Evolutionary conservation across 2,329 filamentous ascomycete genomes (phyloP).

Genomic region (Chaetomiaceae sp.): DNA sequence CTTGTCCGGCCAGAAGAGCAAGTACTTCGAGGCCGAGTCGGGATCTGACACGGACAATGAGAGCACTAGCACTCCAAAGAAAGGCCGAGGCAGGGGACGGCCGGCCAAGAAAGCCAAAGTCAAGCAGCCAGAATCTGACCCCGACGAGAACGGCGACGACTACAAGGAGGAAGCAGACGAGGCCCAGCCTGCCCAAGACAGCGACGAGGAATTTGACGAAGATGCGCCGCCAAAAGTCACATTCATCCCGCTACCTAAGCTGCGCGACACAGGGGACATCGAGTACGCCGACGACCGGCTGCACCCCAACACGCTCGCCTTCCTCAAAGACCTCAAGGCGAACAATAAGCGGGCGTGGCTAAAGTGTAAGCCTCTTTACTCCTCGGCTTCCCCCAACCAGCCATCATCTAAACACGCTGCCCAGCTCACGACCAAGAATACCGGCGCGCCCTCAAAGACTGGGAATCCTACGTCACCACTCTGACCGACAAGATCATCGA

Average conservation of each 20-base stretch:
- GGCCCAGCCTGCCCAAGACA: conserved; percentile 17
- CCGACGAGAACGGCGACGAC: conserved; percentile 12
- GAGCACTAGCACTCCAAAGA: background rate
- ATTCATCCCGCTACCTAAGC: conserved; percentile 39
- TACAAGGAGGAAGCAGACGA: conserved; percentile 22
- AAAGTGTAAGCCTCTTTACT: conserved; percentile 41
- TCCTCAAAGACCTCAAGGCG: conserved; percentile 54
- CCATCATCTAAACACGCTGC: background rate
- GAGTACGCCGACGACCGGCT: conserved; percentile 50
- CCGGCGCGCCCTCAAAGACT: conserved; percentile 73
- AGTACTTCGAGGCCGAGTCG: conserved; percentile 44
- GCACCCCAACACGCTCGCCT: conserved; percentile 55
- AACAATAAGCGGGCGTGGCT: conserved; percentile 59
- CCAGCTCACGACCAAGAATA: conserved; percentile 76
- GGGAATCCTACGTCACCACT: conserved; percentile 70
- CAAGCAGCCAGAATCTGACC: background rate
- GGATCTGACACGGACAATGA: conserved; percentile 3
- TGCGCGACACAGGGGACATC: conserved; percentile 39
- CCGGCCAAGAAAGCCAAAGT: conserved; percentile 15
- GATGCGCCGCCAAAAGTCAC: conserved; percentile 36
- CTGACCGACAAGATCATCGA: conserved; percentile 67
- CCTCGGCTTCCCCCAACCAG: too few relatives aligned
- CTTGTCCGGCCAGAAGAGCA: conserved; percentile 44
- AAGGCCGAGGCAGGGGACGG: conserved; percentile 6
- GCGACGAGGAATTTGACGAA: conserved; percentile 29